phyloP scores from a whole-genome alignment of 805 yeast species.

The Cyberlindnera mrakii region DNA sequence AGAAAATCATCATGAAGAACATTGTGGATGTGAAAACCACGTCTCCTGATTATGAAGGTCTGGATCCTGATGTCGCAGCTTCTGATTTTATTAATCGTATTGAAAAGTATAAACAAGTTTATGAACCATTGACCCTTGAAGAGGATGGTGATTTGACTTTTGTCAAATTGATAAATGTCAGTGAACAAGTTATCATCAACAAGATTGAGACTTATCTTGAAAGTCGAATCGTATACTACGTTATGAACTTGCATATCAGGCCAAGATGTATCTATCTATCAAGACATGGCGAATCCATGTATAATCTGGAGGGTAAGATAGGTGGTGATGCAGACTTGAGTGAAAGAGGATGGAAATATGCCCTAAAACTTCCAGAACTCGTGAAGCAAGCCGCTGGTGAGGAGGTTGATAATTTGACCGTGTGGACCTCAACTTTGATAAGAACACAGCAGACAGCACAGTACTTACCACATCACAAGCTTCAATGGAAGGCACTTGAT shows the following conservation, averaged over 20 bases:
- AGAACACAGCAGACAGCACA: constrained; percentile 93
- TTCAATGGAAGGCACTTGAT: constrained; percentile 95
- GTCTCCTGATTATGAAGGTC: constrained; percentile 23
- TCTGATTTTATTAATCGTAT: constrained; percentile 71
- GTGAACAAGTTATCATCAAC: constrained; percentile 83
- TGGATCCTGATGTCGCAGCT: constrained; percentile 66
- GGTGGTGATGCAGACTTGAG: constrained; percentile 92
- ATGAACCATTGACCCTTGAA: constrained; percentile 65
- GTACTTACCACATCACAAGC: constrained; percentile 69
- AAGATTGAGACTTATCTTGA: constrained; percentile 83
- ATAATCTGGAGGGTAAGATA: constrained; percentile 87
- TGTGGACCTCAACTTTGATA: constrained; percentile 91
- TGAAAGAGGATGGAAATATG: constrained; percentile 79
- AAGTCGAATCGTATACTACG: constrained; percentile 88
- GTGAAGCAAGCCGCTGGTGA: constrained; percentile 44
- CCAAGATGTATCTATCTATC: constrained; percentile 92
- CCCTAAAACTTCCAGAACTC: constrained; percentile 71
- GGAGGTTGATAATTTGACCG: constrained; percentile 62
- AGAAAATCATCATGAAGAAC: constrained; percentile 69
- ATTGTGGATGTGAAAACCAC: constrained; percentile 82
- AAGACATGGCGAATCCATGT: constrained; percentile 92
- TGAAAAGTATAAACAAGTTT: constrained; percentile 61
- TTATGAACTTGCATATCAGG: constrained; percentile 91
- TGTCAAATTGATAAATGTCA: constrained; percentile 82
- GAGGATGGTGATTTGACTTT: constrained; percentile 66